phyloP scores from a whole-genome alignment of 805 yeast species.

The Debaryomyces castellii region DNA sequence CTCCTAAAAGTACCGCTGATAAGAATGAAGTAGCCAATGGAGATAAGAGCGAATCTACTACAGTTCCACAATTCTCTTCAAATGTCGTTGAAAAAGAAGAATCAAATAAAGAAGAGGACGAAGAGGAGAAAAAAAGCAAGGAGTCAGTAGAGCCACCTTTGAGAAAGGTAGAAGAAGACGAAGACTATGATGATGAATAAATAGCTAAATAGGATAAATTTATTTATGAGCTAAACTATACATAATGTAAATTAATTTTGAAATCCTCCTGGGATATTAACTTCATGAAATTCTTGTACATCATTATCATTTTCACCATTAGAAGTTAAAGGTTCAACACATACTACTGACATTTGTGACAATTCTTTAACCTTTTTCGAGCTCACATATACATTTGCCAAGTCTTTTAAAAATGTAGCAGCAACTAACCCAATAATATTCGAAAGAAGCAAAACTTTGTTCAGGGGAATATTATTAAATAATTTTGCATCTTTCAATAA shows the following conservation, averaged over 20 bases:
- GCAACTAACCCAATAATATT: slow-evolving; percentile 31
- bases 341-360: slow-evolving; percentile 22
- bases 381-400: slow-evolving; percentile 27
- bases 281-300: background rate
- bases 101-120: slow-evolving; percentile 23
- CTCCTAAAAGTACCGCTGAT: slow-evolving; percentile 15
- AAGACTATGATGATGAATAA: slow-evolving; percentile 43
- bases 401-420: slow-evolving; percentile 36
- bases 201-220: background rate
- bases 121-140: slow-evolving; percentile 20
- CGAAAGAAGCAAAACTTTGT: slow-evolving; percentile 23
- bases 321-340: slow-evolving; percentile 3
- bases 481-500: slow-evolving; percentile 9
- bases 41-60: slow-evolving; percentile 1
- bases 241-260: background rate
- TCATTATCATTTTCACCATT: background rate
- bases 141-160: slow-evolving; percentile 44
- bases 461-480: slow-evolving; percentile 6
- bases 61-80: slow-evolving; percentile 18
- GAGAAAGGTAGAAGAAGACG: slow-evolving; percentile 47
- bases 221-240: background rate
- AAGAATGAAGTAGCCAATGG: slow-evolving; percentile 5
- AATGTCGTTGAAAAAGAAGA: slow-evolving; percentile 18
- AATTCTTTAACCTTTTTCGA: slow-evolving; percentile 29
- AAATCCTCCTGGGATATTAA: background rate